Evolutionary conservation across 495 filamentous ascomycete species (phyloP), one percentile per base, ranked within the genome.

Genomic region (Bryoglossum gracile): DNA sequence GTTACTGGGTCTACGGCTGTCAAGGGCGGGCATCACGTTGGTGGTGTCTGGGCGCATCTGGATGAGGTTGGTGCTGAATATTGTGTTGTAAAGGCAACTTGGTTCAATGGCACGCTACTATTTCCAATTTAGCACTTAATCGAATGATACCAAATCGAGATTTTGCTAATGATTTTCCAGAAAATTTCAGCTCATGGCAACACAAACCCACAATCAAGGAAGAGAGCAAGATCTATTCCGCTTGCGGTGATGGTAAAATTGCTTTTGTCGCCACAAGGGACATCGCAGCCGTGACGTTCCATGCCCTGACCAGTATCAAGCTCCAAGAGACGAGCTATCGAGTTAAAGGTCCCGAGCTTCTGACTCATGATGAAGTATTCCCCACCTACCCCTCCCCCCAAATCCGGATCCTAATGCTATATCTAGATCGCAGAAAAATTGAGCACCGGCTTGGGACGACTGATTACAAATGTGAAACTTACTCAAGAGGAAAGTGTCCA

Each of bases 201-300:
- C 34, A 43, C 32, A 32, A 53, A 13, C 17, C 33, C 4, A 45
- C 60, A 2, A 65, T 77, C 57, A 62, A 55, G 17, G 60, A 69
- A 8, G 68, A 75, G 52, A 57, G 58, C 60, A 69, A 65, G 46
- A 55, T 77, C 18, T 75, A 72, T 57, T 68, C 70, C 16, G 68
- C 69, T 9, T 64, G 65, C 0, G 60, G 64, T 5, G 46, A 65
- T 24, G 73, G 69, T 11, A 65, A 63, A 44, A 64, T 76, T 43
- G 67, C 70, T 0, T 74, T 68, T 57, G 54, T 76, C 17, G 64
- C 62, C 25, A 62, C 65, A 4, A 47, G 65, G 8, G 73, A 76
- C 30, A 71, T 77, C 39, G 70, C 71, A 4, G 62, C 64, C 5
- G 66, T 73, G 0, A 71, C 65, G 22, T 64, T 68, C 25, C 53